Conservation (phyloP, 1,284 basidiomycete species). For the Kwoniella shivajii region DNA sequence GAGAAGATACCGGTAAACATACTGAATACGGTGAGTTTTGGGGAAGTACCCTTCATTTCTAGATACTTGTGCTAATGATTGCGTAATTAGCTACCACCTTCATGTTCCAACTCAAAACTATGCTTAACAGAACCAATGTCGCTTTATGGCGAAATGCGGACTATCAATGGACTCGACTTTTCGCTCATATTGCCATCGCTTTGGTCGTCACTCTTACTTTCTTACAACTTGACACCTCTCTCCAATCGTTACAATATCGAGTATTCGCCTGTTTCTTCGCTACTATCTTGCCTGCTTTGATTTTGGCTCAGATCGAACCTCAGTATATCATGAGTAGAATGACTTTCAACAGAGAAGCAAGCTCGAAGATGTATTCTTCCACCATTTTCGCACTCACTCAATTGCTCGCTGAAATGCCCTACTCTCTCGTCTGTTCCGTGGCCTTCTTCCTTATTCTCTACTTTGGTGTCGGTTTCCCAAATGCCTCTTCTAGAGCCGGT, state of each 20-base stretch:
- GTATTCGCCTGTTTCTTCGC: conserved; percentile 64
- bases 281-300: conserved; percentile 45
- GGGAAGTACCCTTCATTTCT: conserved; percentile 1
- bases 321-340: conserved; percentile 78
- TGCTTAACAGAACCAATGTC: conserved; percentile 71
- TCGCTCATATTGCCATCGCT: conserved; percentile 74
- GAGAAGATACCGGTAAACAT: conserved; percentile 39
- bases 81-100: conserved; percentile 79
- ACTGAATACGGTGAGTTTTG: too few relatives aligned
- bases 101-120: conserved; percentile 73
- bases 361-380: conserved; percentile 57
- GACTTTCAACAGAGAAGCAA: conserved; percentile 60
- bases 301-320: conserved; percentile 66
- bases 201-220: conserved; percentile 81
- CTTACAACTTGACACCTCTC: conserved; percentile 69
- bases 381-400: conserved; percentile 76
- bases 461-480: conserved; percentile 47
- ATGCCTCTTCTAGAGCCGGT: conserved; percentile 34
- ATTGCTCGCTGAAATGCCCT: conserved; percentile 73
- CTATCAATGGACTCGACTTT: conserved; percentile 73
- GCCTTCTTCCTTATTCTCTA: conserved; percentile 69
- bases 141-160: conserved; percentile 77
- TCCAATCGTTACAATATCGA: conserved; percentile 78
- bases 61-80: conserved; percentile 34
- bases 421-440: conserved; percentile 64